Evolutionary conservation across 2,329 filamentous ascomycete species (phyloP).

Genomic region (Golovinomyces cichoracearum): DNA sequence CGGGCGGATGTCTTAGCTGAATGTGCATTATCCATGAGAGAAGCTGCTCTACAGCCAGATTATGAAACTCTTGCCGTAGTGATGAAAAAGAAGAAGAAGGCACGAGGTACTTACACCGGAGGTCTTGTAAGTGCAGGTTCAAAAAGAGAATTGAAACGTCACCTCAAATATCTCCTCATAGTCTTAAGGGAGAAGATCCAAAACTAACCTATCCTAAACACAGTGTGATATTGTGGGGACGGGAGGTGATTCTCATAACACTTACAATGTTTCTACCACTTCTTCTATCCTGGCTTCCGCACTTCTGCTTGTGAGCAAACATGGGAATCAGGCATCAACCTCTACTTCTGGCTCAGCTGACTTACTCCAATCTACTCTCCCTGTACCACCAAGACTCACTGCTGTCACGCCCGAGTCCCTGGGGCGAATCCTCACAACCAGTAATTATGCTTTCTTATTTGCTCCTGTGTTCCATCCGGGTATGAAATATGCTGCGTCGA

Average conservation of each 20-base stretch:
- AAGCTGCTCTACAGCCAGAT: constrained; percentile 50
- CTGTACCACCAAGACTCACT: constrained; percentile 44
- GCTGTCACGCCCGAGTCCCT: constrained; percentile 50
- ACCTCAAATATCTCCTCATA: not conserved
- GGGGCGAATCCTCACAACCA: constrained; percentile 42
- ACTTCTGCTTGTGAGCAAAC: constrained; percentile 67
- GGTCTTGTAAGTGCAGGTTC: constrained; percentile 39
- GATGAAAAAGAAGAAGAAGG: constrained; percentile 31
- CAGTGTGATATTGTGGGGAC: constrained; percentile 87
- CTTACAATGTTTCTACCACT: constrained; percentile 94
- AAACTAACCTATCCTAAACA: not conserved
- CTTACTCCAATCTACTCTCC: constrained; percentile 50
- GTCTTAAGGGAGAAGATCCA: not conserved
- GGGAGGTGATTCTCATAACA: constrained; percentile 86
- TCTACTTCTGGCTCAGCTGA: constrained; percentile 91
- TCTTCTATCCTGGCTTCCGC: constrained; percentile 77
- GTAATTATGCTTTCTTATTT: constrained; percentile 88
- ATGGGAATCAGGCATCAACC: constrained; percentile 85
- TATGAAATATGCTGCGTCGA: constrained; percentile 66
- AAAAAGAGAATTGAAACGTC: not conserved
- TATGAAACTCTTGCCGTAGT: constrained; percentile 31
- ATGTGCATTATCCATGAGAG: constrained; percentile 63
- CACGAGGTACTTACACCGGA: constrained; percentile 51
- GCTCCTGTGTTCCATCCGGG: constrained; percentile 90
- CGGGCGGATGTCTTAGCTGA: constrained; percentile 64